Conservation (phyloP, 2,329 filamentous ascomycete genomes). For the Pseudogymnoascus sp. region DNA sequence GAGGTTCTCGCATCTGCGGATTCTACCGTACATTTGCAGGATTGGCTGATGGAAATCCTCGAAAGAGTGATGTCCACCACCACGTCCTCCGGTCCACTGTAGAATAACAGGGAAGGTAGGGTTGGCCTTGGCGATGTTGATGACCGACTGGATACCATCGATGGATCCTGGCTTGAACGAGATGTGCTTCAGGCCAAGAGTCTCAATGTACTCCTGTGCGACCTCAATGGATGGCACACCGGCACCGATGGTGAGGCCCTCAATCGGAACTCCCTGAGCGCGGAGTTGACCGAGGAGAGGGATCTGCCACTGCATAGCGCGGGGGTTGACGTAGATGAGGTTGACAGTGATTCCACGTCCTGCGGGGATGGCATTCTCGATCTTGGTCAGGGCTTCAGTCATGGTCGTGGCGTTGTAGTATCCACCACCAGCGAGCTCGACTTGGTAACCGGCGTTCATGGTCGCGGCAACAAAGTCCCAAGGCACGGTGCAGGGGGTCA, state of each 20-base stretch:
- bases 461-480: conserved; percentile 90
- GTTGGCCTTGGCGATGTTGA: conserved; percentile 92
- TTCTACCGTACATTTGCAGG: conserved; percentile 81
- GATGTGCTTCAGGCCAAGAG: conserved; percentile 86
- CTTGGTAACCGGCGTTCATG: conserved; percentile 92
- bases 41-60: conserved; percentile 94
- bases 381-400: conserved; percentile 75
- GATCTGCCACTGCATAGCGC: conserved; percentile 89
- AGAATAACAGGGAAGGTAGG: conserved; percentile 86
- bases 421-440: conserved; percentile 82
- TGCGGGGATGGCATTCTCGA: conserved; percentile 74
- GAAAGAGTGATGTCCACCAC: conserved; percentile 88
- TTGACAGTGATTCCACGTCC: conserved; percentile 86
- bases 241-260: conserved; percentile 85
- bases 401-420: conserved; percentile 79
- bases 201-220: conserved; percentile 88
- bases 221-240: conserved; percentile 92
- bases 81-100: conserved; percentile 92
- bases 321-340: conserved; percentile 83
- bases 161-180: conserved; percentile 88
- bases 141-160: conserved; percentile 79
- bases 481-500: conserved; percentile 83
- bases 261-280: conserved; percentile 80
- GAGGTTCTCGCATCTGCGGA: conserved; percentile 78
- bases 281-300: conserved; percentile 73